Conservation (phyloP, 73 alveolate genomes). For the Symbiodinium pilosum region DNA sequence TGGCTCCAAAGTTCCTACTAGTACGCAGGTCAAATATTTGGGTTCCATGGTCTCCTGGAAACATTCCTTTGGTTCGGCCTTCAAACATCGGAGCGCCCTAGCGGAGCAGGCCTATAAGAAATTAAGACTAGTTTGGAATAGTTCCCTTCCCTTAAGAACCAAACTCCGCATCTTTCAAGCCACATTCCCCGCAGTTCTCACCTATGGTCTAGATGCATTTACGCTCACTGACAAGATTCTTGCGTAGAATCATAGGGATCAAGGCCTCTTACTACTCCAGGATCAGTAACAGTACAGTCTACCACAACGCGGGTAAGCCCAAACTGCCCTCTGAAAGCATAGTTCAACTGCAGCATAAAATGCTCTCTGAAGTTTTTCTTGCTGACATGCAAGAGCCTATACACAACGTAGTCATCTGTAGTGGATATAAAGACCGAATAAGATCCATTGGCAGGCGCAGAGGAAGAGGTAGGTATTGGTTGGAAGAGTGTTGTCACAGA, state of each 20-base stretch:
- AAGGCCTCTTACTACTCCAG: not conserved
- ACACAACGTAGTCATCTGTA: not conserved
- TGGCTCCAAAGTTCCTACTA: not conserved
- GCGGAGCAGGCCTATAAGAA: not conserved
- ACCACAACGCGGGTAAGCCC: not conserved
- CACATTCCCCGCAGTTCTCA: not conserved
- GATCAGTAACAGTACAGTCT: not conserved
- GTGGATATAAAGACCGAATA: not conserved
- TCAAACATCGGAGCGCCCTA: not conserved
- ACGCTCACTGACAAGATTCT: not conserved
- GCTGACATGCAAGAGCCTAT: not conserved
- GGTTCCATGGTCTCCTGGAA: slow-evolving; percentile 21
- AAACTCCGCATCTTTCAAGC: not conserved
- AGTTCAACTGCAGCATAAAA: not conserved
- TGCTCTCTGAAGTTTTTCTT: not conserved
- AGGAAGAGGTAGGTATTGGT: not conserved
- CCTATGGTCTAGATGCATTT: not conserved
- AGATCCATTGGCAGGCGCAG: not conserved
- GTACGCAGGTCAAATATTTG: not conserved
- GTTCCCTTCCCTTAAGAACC: not conserved
- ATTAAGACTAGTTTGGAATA: not conserved
- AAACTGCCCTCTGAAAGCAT: not conserved
- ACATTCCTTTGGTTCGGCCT: not conserved
- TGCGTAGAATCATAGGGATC: not conserved
- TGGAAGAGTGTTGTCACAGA: too few species aligned